Base-by-base conservation (phyloP, 495 filamentous ascomycete species). In the Penicillium silybi region DNA sequence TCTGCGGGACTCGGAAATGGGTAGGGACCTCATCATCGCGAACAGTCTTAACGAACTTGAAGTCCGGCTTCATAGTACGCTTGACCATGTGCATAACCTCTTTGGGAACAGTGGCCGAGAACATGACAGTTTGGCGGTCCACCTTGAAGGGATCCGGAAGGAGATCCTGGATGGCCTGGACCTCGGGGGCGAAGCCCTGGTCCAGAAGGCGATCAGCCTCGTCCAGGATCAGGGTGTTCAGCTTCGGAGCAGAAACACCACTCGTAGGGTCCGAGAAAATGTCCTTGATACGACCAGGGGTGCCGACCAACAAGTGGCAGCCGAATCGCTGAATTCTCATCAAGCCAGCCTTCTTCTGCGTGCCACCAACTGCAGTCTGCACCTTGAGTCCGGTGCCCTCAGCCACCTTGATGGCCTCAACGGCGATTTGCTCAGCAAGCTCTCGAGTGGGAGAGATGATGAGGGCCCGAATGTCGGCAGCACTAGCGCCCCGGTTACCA, bases 371-470 rank as follows among this genome's bases (percentile, higher is more conserved):
- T 34, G 91, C 95, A 35, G 82, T 81, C 68, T 96, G 90, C 20
- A 95, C 85, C 17, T 85, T 68, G 27, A 98, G 66, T 6, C 83
- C 81, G 0, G 89, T 95, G 46, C 77, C 72, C 7, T 35, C 38
- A 4, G 80, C 78, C n/a, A 97, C 62, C 64, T 85, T 92, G 39
- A 54, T 70, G 2, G 93, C 91, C 64, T 98, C 93, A 0, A 70
- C 81, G 10, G 86, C 88, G 57, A 98, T 97, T 72, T 98, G 93
- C 66, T 96, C 89, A 4, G 93, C 93, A 54, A 98, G 78, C 71
- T 98, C 93, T 51, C 93, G 83, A 17, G 93, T 98, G 8, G 93
- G 93, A 0, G 95, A 97, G 53, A 98, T 83, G 63, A 98, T 85
- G 39, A 98, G 84, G 22, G 89, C 86, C 48, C 90, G 84, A 53